Evolutionary conservation across 2,329 filamentous ascomycete species (phyloP).

Genomic region (Cryphonectria parasitica): DNA sequence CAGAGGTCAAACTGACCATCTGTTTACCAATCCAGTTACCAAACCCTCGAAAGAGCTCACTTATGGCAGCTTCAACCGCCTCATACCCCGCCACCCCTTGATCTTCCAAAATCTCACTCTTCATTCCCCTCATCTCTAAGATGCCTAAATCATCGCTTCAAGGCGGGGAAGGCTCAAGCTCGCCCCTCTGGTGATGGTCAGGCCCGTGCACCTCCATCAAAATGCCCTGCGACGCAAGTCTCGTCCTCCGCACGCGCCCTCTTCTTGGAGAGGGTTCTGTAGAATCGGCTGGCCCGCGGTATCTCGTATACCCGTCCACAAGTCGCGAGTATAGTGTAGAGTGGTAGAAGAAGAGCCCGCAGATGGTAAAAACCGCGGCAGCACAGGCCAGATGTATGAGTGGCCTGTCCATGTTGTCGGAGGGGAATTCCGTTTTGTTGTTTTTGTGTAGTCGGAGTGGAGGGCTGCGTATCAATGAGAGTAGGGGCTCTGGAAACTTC

Average conservation of each 20-base stretch:
- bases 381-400: background rate
- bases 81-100: background rate
- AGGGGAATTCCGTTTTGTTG: background rate
- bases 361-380: background rate
- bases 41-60: background rate
- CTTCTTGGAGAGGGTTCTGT: background rate
- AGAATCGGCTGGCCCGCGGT: background rate
- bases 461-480: background rate
- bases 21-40: background rate
- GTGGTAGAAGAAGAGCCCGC: conserved; percentile 6
- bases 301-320: background rate
- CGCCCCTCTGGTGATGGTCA: background rate
- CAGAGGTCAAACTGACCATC: background rate
- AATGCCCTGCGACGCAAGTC: background rate
- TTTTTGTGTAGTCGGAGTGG: background rate
- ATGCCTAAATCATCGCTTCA: background rate
- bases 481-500: background rate
- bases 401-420: background rate
- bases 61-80: background rate
- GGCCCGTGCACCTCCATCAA: background rate
- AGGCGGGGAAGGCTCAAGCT: background rate
- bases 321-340: background rate
- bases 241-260: background rate
- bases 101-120: background rate
- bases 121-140: background rate